A percentile compares a stretch with the other conserved stretches of the same genome.
phyloP scores from a whole-genome alignment of 116 monocot species.

The Iris pallida region DNA sequence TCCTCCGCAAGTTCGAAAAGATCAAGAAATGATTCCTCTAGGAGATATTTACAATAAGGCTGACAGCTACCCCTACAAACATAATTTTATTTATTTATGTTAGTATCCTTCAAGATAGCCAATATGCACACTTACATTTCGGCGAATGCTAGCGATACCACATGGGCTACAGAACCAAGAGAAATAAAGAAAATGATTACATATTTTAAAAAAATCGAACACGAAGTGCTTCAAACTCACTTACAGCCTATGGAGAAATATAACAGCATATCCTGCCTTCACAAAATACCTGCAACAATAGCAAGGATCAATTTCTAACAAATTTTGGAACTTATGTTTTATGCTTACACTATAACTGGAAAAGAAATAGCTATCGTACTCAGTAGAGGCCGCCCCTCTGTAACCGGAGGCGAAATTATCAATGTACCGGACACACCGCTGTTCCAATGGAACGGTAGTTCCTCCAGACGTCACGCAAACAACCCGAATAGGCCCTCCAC shows the following conservation, averaged over 20 bases:
- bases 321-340: not conserved
- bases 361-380: slow-evolving; percentile 34
- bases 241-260: slow-evolving; percentile 81
- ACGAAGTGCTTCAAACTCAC: not conserved
- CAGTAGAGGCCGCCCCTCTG: slow-evolving; percentile 89
- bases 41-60: slow-evolving; percentile 85
- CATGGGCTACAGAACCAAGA: no score
- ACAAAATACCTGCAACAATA: slow-evolving; percentile 74
- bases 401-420: slow-evolving; percentile 98
- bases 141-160: not conserved
- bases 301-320: not conserved
- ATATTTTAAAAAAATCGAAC: not conserved
- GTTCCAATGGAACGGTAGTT: slow-evolving; percentile 96
- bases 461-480: slow-evolving; percentile 98
- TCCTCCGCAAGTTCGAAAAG: slow-evolving; percentile 57
- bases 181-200: no score
- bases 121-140: not conserved
- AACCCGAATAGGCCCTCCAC: slow-evolving; percentile 34
- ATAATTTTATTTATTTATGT: not conserved
- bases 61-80: slow-evolving; percentile 83
- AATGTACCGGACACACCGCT: slow-evolving; percentile 89
- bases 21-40: slow-evolving; percentile 84
- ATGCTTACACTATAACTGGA: not conserved
- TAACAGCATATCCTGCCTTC: slow-evolving; percentile 88
- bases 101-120: not conserved